These are phyloP conservation scores for Euclidium syriacum DNA, from an alignment of 345 rosid genomes.

Conservation along the genomic window DNA sequence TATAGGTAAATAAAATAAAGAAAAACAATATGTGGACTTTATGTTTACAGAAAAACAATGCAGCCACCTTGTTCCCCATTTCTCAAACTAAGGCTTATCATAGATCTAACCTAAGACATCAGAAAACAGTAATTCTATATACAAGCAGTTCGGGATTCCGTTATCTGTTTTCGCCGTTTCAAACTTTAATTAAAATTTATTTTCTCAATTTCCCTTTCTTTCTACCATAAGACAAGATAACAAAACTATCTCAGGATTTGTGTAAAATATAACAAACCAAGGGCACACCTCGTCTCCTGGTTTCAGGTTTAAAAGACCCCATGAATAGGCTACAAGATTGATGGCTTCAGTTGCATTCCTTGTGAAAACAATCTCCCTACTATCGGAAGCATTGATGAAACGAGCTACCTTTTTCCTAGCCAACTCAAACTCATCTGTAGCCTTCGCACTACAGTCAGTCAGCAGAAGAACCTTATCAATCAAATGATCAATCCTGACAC, in stretches of 20 bases:
- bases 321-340: constrained; percentile 79
- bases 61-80: not conserved
- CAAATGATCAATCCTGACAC: not conserved
- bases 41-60: not conserved
- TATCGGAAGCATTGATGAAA: constrained; percentile 71
- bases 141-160: not conserved
- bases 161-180: not conserved
- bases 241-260: not conserved
- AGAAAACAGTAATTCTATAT: not conserved
- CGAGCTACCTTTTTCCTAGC: constrained; percentile 86
- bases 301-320: constrained; percentile 75
- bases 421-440: constrained; percentile 84
- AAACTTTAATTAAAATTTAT: not conserved
- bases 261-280: not conserved
- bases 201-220: not conserved
- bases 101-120: not conserved
- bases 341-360: constrained; percentile 97
- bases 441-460: constrained; percentile 57
- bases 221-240: not conserved
- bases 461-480: not conserved
- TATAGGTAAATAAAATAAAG: not conserved
- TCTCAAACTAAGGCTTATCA: not conserved
- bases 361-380: constrained; percentile 78
- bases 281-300: constrained; percentile 69
- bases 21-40: not conserved